Evolutionary conservation across 208 protist species (phyloP).

Genomic region (Acanthamoeba royreba): DNA sequence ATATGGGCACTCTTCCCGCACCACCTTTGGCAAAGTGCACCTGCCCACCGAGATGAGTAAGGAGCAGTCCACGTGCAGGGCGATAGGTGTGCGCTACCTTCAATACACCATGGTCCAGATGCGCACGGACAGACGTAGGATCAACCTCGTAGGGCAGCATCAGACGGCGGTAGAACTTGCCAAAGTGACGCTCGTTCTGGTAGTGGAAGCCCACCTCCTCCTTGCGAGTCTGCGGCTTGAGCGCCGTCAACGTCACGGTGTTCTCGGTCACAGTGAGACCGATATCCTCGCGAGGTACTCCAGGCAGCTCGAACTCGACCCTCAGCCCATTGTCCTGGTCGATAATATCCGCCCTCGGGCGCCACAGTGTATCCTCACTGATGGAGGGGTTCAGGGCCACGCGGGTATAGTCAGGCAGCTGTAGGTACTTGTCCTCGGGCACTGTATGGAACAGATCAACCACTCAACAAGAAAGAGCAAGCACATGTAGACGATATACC

Average conservation of each 20-base stretch:
- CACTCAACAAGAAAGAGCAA: background rate
- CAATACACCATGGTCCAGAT: background rate
- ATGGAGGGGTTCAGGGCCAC: conserved; percentile 12
- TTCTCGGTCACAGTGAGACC: background rate
- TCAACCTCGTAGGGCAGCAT: background rate
- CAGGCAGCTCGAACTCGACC: conserved; percentile 9
- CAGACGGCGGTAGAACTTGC: conserved; percentile 24
- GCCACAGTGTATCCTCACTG: background rate
- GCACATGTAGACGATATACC: background rate
- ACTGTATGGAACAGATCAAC: background rate
- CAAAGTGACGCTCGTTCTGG: conserved; percentile 21
- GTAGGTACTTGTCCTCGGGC: background rate
- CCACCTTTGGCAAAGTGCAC: background rate
- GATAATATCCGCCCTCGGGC: background rate
- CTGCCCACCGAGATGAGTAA: background rate
- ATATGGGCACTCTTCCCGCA: background rate
- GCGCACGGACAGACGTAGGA: background rate
- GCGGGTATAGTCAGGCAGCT: background rate
- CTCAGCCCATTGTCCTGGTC: background rate
- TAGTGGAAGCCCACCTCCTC: conserved; percentile 10
- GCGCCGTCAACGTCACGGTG: background rate
- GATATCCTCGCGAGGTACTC: background rate
- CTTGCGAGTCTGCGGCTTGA: conserved; percentile 36
- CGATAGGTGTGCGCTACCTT: background rate
- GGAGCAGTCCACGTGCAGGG: background rate